Conservation (phyloP, 2,329 filamentous ascomycete genomes). For the Dothidotthia symphoricarpi region DNA sequence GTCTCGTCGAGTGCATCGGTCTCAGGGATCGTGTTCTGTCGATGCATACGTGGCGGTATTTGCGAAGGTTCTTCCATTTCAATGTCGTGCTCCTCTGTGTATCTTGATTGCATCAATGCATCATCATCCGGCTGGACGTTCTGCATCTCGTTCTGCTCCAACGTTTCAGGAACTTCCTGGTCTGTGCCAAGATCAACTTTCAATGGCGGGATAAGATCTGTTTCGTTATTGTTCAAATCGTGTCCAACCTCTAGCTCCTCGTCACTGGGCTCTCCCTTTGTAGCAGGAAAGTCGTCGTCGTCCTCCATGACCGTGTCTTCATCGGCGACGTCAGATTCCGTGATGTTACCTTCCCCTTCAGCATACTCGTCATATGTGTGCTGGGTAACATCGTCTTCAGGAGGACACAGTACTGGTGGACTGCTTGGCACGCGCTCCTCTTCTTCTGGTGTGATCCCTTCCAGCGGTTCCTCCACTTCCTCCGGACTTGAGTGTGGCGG, state of each 20-base stretch:
- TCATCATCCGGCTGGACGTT: background rate
- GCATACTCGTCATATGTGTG: conserved; percentile 24
- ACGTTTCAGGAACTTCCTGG: conserved; percentile 26
- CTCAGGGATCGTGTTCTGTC: conserved; percentile 34
- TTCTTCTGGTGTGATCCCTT: conserved; percentile 14
- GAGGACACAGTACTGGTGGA: conserved; percentile 26
- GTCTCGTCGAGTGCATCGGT: conserved; percentile 38
- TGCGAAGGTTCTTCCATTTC: background rate
- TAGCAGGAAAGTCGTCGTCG: conserved; percentile 11
- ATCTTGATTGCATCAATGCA: background rate
- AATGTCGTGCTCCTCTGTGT: conserved; percentile 6
- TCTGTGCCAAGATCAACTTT: conserved; percentile 11
- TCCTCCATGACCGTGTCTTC: conserved; percentile 21
- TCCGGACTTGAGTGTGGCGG: conserved; percentile 26
- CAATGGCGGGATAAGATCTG: conserved; percentile 8
- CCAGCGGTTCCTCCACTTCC: conserved; percentile 3
- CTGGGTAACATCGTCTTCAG: conserved; percentile 23
- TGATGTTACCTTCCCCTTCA: conserved; percentile 8
- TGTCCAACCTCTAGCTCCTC: background rate
- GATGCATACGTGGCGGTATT: conserved; percentile 16
- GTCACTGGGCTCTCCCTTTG: background rate
- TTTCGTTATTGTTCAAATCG: conserved; percentile 7
- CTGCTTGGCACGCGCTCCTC: conserved; percentile 40
- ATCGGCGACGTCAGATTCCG: conserved; percentile 6
- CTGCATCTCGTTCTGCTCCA: conserved; percentile 14